Base-by-base conservation (phyloP, 345 rosid species). In the Eutrema heterophyllum region DNA sequence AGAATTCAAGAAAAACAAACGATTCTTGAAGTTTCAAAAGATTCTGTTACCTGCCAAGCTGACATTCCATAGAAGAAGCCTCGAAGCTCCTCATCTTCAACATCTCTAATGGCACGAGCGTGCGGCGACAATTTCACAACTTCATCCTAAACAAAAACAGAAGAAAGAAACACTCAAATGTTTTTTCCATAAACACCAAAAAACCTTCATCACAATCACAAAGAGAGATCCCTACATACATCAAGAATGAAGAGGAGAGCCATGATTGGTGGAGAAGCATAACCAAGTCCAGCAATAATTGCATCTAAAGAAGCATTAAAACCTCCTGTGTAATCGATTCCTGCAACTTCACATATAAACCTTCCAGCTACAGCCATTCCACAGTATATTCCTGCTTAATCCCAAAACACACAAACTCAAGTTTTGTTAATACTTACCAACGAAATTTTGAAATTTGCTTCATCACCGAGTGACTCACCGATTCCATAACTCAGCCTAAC, bases 31-130 rank as follows among this genome's bases (percentile, higher is more conserved):
- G 18, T 1, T 58, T 10, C 3, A 41, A 32, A 60, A 21, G 32
- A 50, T 67, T 16, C 27, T 45, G 50, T 58, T 64, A 89, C 98
- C 97, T 94, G 97, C 92, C 93, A 91, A 64, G 96, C 93, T n/a
- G 98, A 89, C 98, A 94, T 94, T 71, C 98, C 98, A 81, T 89
- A 83, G 39, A 91, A 94, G 86, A 94, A 94, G 68, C 89, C 88
- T 66, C 98, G 77, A 16, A 94, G 88, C 81, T 91, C 98, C 74
- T 91, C 97, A 74, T 94, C 97, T 86, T 94, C 98, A n/a, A 91
- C 98, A 78, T 94, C 98, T 74, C 97, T 88, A 54, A 94, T 89
- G 1, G 98, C 98, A 10, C 98, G 95, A 77, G 98, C 98, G 80
- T 94, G 95, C 27, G 97, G 98, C 0, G 96, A 94, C 13, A 87